phyloP scores from a whole-genome alignment of 2,329 filamentous ascomycete species.

The Pseudogymnoascus sp. region DNA sequence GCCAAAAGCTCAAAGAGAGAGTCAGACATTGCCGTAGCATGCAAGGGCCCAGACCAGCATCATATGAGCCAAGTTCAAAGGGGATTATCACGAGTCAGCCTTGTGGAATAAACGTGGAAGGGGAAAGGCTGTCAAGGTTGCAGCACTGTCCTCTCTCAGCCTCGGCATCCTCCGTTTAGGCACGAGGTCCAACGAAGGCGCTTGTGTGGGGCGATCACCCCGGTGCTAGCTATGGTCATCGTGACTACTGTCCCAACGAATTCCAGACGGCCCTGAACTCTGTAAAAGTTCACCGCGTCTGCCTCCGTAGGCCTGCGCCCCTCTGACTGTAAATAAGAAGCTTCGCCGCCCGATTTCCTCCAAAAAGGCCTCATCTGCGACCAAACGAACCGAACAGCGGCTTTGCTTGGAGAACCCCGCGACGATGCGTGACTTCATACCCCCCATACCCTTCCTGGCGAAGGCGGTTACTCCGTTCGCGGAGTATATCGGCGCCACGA shows the following conservation, averaged over 20 bases:
- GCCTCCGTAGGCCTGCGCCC: neutral
- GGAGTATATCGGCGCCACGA: slow-evolving; percentile 51
- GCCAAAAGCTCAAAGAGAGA: slow-evolving; percentile 66
- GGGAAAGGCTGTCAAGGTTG: slow-evolving; percentile 3
- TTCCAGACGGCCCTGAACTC: neutral
- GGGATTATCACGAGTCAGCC: slow-evolving; percentile 3
- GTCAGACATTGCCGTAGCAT: slow-evolving; percentile 49
- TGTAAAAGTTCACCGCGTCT: neutral
- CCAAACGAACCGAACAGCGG: neutral
- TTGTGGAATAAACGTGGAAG: neutral
- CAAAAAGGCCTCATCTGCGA: neutral
- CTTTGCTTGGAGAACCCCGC: neutral
- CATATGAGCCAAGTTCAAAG: slow-evolving; percentile 4
- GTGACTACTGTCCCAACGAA: slow-evolving; percentile 5
- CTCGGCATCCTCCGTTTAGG: slow-evolving; percentile 3
- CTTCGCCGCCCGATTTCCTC: neutral
- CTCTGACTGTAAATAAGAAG: neutral
- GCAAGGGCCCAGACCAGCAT: neutral
- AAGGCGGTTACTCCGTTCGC: slow-evolving; percentile 55
- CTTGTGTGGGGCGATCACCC: slow-evolving; percentile 3
- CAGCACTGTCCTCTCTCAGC: neutral
- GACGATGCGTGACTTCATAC: slow-evolving; percentile 60
- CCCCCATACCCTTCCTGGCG: slow-evolving; percentile 45
- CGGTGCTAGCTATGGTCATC: slow-evolving; percentile 4
- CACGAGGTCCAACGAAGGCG: slow-evolving; percentile 1